Evolutionary conservation across 2,329 filamentous ascomycete genomes (phyloP).

Genomic region (Microdochium nivale): DNA sequence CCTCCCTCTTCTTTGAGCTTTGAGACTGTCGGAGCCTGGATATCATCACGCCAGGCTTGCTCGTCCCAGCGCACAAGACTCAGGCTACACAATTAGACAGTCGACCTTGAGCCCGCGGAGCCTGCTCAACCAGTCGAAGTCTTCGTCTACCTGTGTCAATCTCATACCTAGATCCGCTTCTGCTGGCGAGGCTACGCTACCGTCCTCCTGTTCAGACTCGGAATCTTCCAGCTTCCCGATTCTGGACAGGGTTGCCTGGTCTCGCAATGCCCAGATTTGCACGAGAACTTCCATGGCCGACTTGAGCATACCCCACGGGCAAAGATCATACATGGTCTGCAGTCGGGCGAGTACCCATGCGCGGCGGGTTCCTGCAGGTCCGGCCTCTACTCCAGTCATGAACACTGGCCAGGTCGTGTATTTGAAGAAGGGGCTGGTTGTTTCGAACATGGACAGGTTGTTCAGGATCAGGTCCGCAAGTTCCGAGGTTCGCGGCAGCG

Average conservation of each 20-base stretch:
- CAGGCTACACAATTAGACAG: slow-evolving; percentile 37
- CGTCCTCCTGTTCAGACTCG: slow-evolving; percentile 7
- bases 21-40: too few relatives aligned
- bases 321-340: slow-evolving; percentile 32
- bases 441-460: slow-evolving; percentile 39
- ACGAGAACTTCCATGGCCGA: slow-evolving; percentile 39
- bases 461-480: slow-evolving; percentile 40
- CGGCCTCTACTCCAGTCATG: slow-evolving; percentile 46
- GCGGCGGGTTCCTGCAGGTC: slow-evolving; percentile 30
- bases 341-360: slow-evolving; percentile 42
- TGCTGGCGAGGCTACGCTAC: background rate
- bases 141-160: background rate
- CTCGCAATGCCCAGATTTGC: slow-evolving; percentile 36
- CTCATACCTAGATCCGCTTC: background rate
- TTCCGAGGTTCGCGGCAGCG: slow-evolving; percentile 31
- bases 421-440: slow-evolving; percentile 45
- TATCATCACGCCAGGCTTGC: too few relatives aligned
- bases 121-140: slow-evolving; percentile 29
- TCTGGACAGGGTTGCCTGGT: slow-evolving; percentile 13
- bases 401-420: slow-evolving; percentile 53
- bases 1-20: too few relatives aligned
- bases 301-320: slow-evolving; percentile 42
- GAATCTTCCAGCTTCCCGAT: slow-evolving; percentile 8
- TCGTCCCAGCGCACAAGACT: too few relatives aligned
- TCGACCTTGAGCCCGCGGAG: slow-evolving; percentile 34